Evolutionary conservation across 805 yeast species (phyloP).

Genomic region (Lachancea cidri): DNA sequence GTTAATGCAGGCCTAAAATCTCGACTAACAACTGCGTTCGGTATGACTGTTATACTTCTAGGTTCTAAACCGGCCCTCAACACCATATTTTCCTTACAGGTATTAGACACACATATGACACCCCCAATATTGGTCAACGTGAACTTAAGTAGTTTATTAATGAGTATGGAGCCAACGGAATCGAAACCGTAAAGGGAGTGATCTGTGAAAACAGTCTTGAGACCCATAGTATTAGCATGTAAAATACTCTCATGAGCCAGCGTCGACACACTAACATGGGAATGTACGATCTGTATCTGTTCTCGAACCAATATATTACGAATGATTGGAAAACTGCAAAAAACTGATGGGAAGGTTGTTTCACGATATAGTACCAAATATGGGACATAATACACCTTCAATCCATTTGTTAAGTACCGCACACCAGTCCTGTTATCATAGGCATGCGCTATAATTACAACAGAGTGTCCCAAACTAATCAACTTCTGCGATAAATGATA

Average conservation of each 20-base stretch:
- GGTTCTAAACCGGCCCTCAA: constrained; percentile 83
- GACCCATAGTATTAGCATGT: constrained; percentile 92
- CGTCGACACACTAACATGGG: constrained; percentile 87
- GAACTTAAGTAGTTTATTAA: constrained; percentile 81
- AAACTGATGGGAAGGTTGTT: constrained; percentile 84
- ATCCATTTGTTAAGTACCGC: constrained; percentile 78
- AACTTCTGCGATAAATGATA: constrained; percentile 84
- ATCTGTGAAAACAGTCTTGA: constrained; percentile 88
- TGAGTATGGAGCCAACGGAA: constrained; percentile 73
- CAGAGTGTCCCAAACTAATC: constrained; percentile 77
- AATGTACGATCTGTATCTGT: constrained; percentile 82
- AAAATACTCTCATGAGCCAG: constrained; percentile 85
- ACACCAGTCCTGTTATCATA: constrained; percentile 81
- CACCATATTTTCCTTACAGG: constrained; percentile 94
- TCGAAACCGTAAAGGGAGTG: constrained; percentile 95
- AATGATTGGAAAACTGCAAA: constrained; percentile 78
- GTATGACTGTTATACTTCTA: constrained; percentile 75
- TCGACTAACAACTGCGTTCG: constrained; percentile 86
- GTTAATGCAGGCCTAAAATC: constrained; percentile 57
- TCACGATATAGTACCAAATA: constrained; percentile 74
- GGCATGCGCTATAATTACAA: constrained; percentile 81
- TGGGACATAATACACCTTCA: constrained; percentile 90
- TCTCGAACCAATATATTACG: constrained; percentile 85
- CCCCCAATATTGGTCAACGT: constrained; percentile 83
- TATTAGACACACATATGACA: constrained; percentile 93